Conservation (phyloP, 2,329 filamentous ascomycete genomes). For the Pseudogymnoascus sp. region DNA sequence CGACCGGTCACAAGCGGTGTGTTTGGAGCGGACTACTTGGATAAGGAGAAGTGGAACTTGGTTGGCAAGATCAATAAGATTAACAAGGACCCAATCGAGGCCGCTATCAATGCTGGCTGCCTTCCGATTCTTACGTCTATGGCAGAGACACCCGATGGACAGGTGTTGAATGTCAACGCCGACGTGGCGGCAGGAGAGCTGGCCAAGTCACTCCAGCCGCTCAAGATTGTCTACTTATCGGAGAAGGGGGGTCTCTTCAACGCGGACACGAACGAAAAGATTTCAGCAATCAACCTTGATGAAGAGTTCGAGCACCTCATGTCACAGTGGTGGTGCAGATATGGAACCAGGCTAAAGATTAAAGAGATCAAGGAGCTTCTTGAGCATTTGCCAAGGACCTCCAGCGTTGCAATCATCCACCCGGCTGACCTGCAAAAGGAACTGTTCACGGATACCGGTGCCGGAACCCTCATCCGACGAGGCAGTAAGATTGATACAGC, state of each 20-base stretch:
- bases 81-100: constrained; percentile 83
- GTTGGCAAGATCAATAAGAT: constrained; percentile 94
- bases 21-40: constrained; percentile 87
- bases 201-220: constrained; percentile 76
- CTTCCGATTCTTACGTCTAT: constrained; percentile 93
- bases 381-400: constrained; percentile 79
- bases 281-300: constrained; percentile 94
- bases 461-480: constrained; percentile 83
- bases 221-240: constrained; percentile 98
- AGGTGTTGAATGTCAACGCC: constrained; percentile 94
- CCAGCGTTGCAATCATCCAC: constrained; percentile 95
- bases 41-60: constrained; percentile 92
- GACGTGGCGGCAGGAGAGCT: constrained; percentile 94
- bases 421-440: constrained; percentile 94
- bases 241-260: constrained; percentile 97
- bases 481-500: constrained; percentile 82
- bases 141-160: constrained; percentile 86
- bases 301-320: constrained; percentile 92
- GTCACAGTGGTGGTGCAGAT: constrained; percentile 89
- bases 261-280: constrained; percentile 87
- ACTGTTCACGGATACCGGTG: constrained; percentile 90
- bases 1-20: constrained; percentile 84
- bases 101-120: constrained; percentile 82
- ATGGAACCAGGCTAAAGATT: constrained; percentile 93
- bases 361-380: constrained; percentile 93